phyloP scores from a whole-genome alignment of 805 yeast genomes.

The Komagataella pseudopastoris region DNA sequence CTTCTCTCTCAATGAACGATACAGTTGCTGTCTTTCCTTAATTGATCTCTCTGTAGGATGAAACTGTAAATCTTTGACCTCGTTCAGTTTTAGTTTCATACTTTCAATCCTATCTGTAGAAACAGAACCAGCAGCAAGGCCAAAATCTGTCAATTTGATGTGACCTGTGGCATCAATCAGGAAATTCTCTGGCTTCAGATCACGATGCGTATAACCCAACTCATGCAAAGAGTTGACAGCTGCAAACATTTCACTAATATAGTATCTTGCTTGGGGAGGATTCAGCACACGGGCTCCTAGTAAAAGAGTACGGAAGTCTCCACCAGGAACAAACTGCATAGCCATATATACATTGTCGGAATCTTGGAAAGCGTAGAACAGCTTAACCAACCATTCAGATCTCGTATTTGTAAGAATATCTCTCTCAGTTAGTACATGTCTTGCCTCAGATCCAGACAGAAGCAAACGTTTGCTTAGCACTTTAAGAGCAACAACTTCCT shows the following conservation, averaged over 20 bases:
- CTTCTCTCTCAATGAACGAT: conserved; percentile 61
- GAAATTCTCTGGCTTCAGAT: conserved; percentile 90
- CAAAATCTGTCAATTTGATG: conserved; percentile 90
- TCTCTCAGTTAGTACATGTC: conserved; percentile 91
- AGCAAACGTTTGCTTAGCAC: conserved; percentile 78
- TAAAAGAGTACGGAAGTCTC: conserved; percentile 89
- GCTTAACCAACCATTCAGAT: conserved; percentile 90
- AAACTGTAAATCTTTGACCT: conserved; percentile 63
- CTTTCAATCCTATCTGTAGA: conserved; percentile 88
- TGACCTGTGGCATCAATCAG: conserved; percentile 84
- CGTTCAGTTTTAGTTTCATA: conserved; percentile 56
- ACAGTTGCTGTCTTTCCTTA: conserved; percentile 77
- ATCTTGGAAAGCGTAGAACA: conserved; percentile 92
- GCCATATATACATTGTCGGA: conserved; percentile 81
- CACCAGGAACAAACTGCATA: conserved; percentile 99
- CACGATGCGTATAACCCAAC: conserved; percentile 93
- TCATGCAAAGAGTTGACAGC: conserved; percentile 90
- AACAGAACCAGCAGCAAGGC: conserved; percentile 92
- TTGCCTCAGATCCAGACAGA: conserved; percentile 84
- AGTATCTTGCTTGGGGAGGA: conserved; percentile 93
- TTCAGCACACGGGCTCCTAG: conserved; percentile 87
- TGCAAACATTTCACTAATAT: conserved; percentile 91
- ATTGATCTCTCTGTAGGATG: conserved; percentile 60
- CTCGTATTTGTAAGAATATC: conserved; percentile 94
- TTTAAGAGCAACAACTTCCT: conserved; percentile 91